Evolutionary conservation across 495 filamentous ascomycete species (phyloP), one percentile per base, ranked within the genome.

Genomic region (Aspergillus sclerotioniger): DNA sequence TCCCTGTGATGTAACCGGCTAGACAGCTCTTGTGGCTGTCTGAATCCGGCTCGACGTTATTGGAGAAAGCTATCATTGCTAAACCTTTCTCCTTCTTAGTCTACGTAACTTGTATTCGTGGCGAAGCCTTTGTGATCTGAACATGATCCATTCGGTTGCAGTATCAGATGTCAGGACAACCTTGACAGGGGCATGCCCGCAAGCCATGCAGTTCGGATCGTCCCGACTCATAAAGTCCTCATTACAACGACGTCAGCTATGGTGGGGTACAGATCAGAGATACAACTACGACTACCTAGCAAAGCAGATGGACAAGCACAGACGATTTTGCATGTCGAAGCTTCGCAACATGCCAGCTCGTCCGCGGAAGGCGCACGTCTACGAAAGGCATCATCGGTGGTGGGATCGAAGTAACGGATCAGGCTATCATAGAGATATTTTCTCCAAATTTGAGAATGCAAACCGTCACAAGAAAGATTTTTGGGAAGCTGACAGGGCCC

Each of bases 401-500:
- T 53, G 43, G 51, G 48, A 32, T 12, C 52, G 50, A 32, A 32
- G 48, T 8, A 67, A 57, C 58, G 54, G 28, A 15, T 52, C 53
- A 47, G 46, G 41, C 16, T 57, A 54, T 6, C 56, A 49, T 12
- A 68, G 60, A 6, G 60, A 65, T 8, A 45, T 44, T 7, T 60
- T 62, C 32, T 59, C 61, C 0, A 60, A 61, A 6, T 46, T 51
- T 49, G 59, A 56, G 2, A 13, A 49, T 48, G 57, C 53, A 17
- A 44, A 45, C 53, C 46, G 52, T 1, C 39, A 10, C 6, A 28
- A 46, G 2, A 66, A 55, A 21, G 53, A 54, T 3, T 60, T 66
- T 37, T 67, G 65, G 63, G 58, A 67, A 15, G 33, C 50, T 0
- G 61, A 68, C 35, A 58, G 49, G 15, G 53, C 62, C 15, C 63